These are phyloP conservation scores for Yarrowia sp. DNA, from an alignment of 805 yeast species.

Conservation along the genomic window DNA sequence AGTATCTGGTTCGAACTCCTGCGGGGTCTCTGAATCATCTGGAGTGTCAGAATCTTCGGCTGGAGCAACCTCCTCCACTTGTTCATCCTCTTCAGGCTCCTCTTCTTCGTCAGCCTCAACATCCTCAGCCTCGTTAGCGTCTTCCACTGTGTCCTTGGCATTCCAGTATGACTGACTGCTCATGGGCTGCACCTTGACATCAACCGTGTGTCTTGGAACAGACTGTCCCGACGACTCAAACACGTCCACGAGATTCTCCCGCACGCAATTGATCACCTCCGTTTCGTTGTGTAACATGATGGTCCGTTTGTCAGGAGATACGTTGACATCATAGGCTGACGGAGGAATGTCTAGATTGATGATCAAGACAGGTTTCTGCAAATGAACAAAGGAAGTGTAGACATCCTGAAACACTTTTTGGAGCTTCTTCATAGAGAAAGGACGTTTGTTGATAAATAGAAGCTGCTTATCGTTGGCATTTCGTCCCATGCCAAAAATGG, in stretches of 20 bases:
- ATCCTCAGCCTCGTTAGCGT: not conserved
- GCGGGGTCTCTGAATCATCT: not conserved
- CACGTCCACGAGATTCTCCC: constrained; percentile 47
- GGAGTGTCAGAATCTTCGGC: not conserved
- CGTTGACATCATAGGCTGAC: constrained; percentile 63
- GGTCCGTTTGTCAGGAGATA: constrained; percentile 85
- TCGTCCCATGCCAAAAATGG: constrained; percentile 76
- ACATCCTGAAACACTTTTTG: constrained; percentile 64
- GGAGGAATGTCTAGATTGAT: constrained; percentile 57
- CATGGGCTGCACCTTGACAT: constrained; percentile 2
- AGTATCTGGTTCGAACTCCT: not conserved
- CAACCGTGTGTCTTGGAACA: constrained; percentile 37
- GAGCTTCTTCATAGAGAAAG: constrained; percentile 57
- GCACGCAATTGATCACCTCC: constrained; percentile 52
- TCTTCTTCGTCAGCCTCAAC: not conserved
- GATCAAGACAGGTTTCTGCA: constrained; percentile 70
- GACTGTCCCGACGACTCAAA: constrained; percentile 44
- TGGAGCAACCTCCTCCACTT: not conserved
- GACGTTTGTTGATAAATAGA: constrained; percentile 71
- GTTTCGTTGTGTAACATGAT: constrained; percentile 66
- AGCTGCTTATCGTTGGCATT: constrained; percentile 71
- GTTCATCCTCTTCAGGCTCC: not conserved
- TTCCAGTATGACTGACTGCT: constrained; percentile 5
- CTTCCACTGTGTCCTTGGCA: too few relatives aligned
- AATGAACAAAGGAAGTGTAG: constrained; percentile 65